phyloP scores from a whole-genome alignment of 768 basidiomycete genomes.

The Mycena haematopus region DNA sequence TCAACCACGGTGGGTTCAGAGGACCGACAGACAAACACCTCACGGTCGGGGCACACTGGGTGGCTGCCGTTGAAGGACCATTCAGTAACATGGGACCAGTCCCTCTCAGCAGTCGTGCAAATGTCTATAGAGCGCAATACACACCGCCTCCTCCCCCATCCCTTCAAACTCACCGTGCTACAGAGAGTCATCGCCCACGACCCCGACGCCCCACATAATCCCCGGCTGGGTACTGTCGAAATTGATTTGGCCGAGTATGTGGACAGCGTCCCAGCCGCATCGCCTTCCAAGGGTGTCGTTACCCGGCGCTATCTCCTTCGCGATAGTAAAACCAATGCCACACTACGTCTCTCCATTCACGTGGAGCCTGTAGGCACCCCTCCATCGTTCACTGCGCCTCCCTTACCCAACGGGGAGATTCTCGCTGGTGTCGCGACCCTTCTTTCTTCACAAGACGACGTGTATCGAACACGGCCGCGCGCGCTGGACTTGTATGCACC shows the following conservation, averaged over 20 bases:
- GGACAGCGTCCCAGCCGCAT: conserved; percentile 31
- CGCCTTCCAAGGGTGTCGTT: conserved; percentile 51
- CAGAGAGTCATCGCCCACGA: conserved; percentile 66
- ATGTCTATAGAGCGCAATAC: conserved; percentile 62
- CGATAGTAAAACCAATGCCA: conserved; percentile 82
- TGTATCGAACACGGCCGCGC: conserved; percentile 57
- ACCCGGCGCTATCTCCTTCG: conserved; percentile 71
- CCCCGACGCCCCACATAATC: conserved; percentile 60
- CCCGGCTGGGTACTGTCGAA: conserved; percentile 67
- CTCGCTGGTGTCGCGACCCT: conserved; percentile 70
- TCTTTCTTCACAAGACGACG: conserved; percentile 49
- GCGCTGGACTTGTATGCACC: conserved; percentile 52
- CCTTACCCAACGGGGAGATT: conserved; percentile 76
- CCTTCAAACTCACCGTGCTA: conserved; percentile 71
- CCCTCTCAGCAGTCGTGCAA: conserved; percentile 64
- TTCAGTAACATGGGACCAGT: conserved; percentile 65
- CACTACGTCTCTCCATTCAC: conserved; percentile 69
- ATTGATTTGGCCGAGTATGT: conserved; percentile 82
- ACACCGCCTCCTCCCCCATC: conserved; percentile 57
- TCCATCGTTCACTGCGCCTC: conserved; percentile 60
- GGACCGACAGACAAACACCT: conserved; percentile 34
- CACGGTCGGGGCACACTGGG: conserved; percentile 65
- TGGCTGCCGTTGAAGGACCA: conserved; percentile 70
- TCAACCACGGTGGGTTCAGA: conserved; percentile 2
- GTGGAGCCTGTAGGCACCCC: conserved; percentile 41